A percentile compares a stretch with the other conserved stretches of the same genome.
Conservation (phyloP, 1,284 basidiomycete genomes). For the Apiotrichum gamsii region DNA sequence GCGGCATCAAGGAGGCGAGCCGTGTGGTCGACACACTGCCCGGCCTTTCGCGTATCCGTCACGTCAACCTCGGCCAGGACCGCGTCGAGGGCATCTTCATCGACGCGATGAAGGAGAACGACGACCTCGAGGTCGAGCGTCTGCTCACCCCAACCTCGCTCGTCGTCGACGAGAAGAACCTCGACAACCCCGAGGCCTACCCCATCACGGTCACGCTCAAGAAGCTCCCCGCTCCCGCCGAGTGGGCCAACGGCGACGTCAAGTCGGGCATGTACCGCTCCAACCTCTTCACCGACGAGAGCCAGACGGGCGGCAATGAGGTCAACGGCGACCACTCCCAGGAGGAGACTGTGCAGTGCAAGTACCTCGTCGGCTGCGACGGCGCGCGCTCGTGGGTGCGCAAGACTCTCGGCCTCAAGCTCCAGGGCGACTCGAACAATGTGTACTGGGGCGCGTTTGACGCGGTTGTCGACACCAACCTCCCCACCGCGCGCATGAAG, state of each 20-base stretch:
- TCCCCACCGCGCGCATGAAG: conserved; percentile 30
- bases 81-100: conserved; percentile 35
- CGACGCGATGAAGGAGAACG: conserved; percentile 27
- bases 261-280: conserved; percentile 29
- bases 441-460: conserved; percentile 42
- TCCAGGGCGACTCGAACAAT: conserved; percentile 41
- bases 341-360: conserved; percentile 22
- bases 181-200: conserved; percentile 22
- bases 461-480: conserved; percentile 22
- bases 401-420: conserved; percentile 29
- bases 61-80: conserved; percentile 33
- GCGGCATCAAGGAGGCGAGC: conserved; percentile 24
- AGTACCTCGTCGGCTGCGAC: conserved; percentile 30
- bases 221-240: conserved; percentile 17
- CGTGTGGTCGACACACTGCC: conserved; percentile 30
- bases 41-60: conserved; percentile 26
- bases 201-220: conserved; percentile 29
- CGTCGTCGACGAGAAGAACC: conserved; percentile 6
- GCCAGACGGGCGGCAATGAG: conserved; percentile 34
- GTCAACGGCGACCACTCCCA: conserved; percentile 41
- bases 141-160: conserved; percentile 20
- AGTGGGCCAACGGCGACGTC: conserved; percentile 18
- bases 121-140: conserved; percentile 28
- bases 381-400: conserved; percentile 26
- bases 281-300: conserved; percentile 29